Percentiles rank a stretch among this genome's conserved stretches.
phyloP scores from a whole-genome alignment of 2,329 filamentous ascomycete genomes.

The Beauveria australis region DNA sequence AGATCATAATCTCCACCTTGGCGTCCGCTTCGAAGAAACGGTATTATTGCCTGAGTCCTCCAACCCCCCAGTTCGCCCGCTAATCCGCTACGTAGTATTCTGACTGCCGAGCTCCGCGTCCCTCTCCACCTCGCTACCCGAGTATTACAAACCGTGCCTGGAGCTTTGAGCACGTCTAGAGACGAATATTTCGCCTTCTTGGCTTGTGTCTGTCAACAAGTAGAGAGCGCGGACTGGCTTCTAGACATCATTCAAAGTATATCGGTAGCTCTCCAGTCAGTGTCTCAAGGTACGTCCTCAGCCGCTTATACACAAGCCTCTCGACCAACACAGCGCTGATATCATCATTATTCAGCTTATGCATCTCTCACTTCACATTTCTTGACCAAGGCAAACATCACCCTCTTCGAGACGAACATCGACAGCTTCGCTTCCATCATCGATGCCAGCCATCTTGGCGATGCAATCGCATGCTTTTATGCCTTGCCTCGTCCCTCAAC shows the following conservation, averaged over 20 bases:
- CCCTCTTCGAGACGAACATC: constrained; percentile 33
- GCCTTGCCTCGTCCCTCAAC: constrained; percentile 17
- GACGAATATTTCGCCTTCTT: not conserved
- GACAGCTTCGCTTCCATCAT: constrained; percentile 28
- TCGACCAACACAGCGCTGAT: not conserved
- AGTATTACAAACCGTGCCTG: not conserved
- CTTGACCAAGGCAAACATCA: constrained; percentile 28
- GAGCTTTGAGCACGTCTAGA: not conserved
- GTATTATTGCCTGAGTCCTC: not conserved
- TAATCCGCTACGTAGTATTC: not conserved
- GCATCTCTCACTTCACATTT: constrained; percentile 30
- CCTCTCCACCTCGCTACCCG: not conserved
- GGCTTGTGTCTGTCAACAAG: not conserved
- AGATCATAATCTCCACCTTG: constrained; percentile 29
- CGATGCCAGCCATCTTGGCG: constrained; percentile 32
- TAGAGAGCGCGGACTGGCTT: not conserved
- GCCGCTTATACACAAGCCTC: not conserved
- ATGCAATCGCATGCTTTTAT: constrained; percentile 31
- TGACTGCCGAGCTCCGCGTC: not conserved
- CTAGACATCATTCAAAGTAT: not conserved
- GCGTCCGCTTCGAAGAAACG: not conserved
- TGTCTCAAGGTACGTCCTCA: not conserved
- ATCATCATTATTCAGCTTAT: constrained; percentile 19
- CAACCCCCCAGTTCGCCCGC: not conserved
- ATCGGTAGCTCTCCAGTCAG: not conserved